Evolutionary conservation across 495 filamentous ascomycete species (phyloP), one percentile per base, ranked within the genome.

Genomic region (Terfezia boudieri): DNA sequence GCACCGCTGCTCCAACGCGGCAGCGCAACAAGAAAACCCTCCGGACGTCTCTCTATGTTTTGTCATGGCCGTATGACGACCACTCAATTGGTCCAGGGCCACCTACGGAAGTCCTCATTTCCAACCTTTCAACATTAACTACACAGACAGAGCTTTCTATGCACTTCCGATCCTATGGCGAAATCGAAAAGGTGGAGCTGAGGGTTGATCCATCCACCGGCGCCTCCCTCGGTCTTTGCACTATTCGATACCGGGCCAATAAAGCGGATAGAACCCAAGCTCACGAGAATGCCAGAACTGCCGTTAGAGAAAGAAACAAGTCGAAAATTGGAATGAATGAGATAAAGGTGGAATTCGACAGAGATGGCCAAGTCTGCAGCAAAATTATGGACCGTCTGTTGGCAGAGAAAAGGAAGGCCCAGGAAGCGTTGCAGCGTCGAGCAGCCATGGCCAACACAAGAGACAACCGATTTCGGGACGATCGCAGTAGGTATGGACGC

Each of bases 181-280:
- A 94, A 51, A 83, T 99, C 52, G 78, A 81, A 37, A 82, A 86
- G 58, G 80, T 90, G 56, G 84, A 82, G 58, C 93, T 94, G 61
- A 84, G 87, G 64, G 86, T 88, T 53, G 82, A 96, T 66, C 90
- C 90, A 7, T 80, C 84, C 41, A 95, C 85, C 14, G 92, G 90
- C 10, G 92, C 82, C 56, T 90, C 86, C 59, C 75, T 99, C 1
- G 90, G 90, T 2, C 83, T 99, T 60, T 92, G 86, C 53, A 82
- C 83, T 16, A 82, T 99, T 63, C 78, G 81, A 58, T 99, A 92
- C 68, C 79, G 80, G 63, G 89, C 95, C 59, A 76, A 74, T 20
- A 71, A 69, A 55, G 73, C 76, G 5, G 73, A 65, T 62, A 76
- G 66, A 50, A 75, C 10, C 59, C 73, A 9, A 61, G 90, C 85